phyloP scores from a whole-genome alignment of 192 early-diverging fungal species.

The Coemansia sp. region DNA sequence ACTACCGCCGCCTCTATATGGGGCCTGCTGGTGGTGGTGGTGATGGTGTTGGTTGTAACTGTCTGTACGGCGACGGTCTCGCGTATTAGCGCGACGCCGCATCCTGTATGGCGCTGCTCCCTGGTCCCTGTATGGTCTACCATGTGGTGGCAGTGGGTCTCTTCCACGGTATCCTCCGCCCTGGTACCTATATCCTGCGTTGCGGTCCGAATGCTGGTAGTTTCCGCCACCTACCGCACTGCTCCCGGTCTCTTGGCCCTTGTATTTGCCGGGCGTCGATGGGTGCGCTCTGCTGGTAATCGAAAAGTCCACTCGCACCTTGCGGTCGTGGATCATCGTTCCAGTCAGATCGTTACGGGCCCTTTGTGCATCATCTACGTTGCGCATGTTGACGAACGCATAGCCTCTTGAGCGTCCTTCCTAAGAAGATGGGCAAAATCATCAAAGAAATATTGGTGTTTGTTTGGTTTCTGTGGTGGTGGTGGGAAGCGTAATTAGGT shows the following conservation, averaged over 20 bases:
- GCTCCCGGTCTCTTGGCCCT: slow-evolving; percentile 30
- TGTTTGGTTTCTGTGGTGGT: not conserved
- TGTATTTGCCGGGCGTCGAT: slow-evolving; percentile 33
- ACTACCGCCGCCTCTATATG: not conserved
- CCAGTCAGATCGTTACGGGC: slow-evolving; percentile 29
- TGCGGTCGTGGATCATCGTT: slow-evolving; percentile 35
- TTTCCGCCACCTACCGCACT: not conserved
- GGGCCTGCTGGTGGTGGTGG: slow-evolving; percentile 2
- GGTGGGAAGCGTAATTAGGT: not conserved
- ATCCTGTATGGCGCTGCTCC: slow-evolving; percentile 7
- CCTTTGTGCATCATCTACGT: slow-evolving; percentile 28
- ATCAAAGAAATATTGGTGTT: not conserved
- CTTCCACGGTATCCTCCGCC: not conserved
- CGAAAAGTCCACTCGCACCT: slow-evolving; percentile 49
- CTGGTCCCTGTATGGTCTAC: slow-evolving; percentile 3
- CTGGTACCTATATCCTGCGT: not conserved
- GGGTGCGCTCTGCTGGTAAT: slow-evolving; percentile 35
- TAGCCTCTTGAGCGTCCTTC: slow-evolving; percentile 46
- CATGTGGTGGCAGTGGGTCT: not conserved
- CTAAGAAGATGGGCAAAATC: slow-evolving; percentile 10
- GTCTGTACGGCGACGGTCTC: slow-evolving; percentile 43
- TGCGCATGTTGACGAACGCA: slow-evolving; percentile 47
- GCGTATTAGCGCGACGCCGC: slow-evolving; percentile 39
- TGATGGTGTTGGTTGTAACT: slow-evolving; percentile 1
- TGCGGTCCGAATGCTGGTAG: not conserved